Conservation (phyloP, 495 filamentous ascomycete genomes). For the Hypomontagnella monticulosa region DNA sequence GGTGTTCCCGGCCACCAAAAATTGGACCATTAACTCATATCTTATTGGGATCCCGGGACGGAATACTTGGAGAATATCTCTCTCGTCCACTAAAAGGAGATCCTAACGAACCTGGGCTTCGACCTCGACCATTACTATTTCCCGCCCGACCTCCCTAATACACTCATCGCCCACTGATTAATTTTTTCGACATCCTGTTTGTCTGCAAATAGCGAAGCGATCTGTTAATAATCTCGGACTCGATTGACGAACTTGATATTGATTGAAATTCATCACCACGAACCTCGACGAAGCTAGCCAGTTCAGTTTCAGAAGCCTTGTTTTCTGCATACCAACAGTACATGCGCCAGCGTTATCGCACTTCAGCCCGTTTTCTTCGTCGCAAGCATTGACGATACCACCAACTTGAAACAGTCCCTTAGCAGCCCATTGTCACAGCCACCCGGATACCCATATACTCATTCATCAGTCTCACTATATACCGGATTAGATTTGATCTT, state of each 20-base stretch:
- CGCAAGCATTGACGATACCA: constrained; percentile 35
- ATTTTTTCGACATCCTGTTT: constrained; percentile 5
- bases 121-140: constrained; percentile 16
- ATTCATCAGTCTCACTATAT: constrained; percentile 20
- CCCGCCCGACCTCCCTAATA: not conserved
- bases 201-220: not conserved
- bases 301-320: constrained; percentile 27
- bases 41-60: constrained; percentile 26
- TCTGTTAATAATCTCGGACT: not conserved
- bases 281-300: constrained; percentile 18
- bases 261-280: not conserved
- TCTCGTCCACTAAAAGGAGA: constrained; percentile 21
- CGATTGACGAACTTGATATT: constrained; percentile 12
- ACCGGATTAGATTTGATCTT: not conserved
- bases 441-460: constrained; percentile 1
- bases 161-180: constrained; percentile 7
- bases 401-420: constrained; percentile 40
- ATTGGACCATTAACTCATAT: constrained; percentile 37
- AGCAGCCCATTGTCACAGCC: constrained; percentile 31
- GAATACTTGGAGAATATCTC: constrained; percentile 24
- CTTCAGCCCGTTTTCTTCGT: constrained; percentile 19
- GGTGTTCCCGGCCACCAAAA: constrained; percentile 30
- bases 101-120: constrained; percentile 14
- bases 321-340: constrained; percentile 16
- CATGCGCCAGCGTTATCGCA: constrained; percentile 12